A percentile compares a stretch with the other conserved stretches of the same genome.
These are phyloP conservation scores for Monsonia emarginata DNA, from an alignment of 441 rosid species.

Conservation along the genomic window DNA sequence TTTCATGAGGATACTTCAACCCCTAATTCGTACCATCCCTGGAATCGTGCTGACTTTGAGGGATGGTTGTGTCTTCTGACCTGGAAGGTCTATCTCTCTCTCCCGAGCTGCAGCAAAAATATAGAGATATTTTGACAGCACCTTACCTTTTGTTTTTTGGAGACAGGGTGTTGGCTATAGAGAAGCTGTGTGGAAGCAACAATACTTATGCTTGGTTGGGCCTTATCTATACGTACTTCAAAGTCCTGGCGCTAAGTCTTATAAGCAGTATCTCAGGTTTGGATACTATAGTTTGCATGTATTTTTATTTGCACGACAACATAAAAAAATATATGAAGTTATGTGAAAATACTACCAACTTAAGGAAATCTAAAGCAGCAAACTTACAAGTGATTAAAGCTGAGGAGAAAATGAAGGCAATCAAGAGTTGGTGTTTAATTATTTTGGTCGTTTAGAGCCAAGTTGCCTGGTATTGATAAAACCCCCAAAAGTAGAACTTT, in stretches of 20 bases:
- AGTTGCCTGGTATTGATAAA: neutral
- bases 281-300: constrained; percentile 14
- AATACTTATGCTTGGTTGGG: constrained; percentile 84
- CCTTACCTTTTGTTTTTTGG: constrained; percentile 16
- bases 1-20: constrained; percentile 51
- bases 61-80: constrained; percentile 77
- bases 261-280: constrained; percentile 85
- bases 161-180: constrained; percentile 78
- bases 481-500: neutral
- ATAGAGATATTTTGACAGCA: constrained; percentile 14
- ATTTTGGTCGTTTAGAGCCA: neutral
- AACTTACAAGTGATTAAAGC: neutral
- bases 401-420: neutral
- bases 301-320: neutral
- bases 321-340: neutral
- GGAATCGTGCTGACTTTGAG: constrained; percentile 92
- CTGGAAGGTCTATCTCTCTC: constrained; percentile 56
- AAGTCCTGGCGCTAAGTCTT: constrained; percentile 63
- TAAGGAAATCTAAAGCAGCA: neutral
- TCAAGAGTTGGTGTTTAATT: too few species aligned
- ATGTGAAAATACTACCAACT: neutral
- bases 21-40: constrained; percentile 46
- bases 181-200: constrained; percentile 88
- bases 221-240: constrained; percentile 77
- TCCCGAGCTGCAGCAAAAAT: constrained; percentile 6